Conservation (phyloP, 1,284 basidiomycete species). For the Flammula alnicola region DNA sequence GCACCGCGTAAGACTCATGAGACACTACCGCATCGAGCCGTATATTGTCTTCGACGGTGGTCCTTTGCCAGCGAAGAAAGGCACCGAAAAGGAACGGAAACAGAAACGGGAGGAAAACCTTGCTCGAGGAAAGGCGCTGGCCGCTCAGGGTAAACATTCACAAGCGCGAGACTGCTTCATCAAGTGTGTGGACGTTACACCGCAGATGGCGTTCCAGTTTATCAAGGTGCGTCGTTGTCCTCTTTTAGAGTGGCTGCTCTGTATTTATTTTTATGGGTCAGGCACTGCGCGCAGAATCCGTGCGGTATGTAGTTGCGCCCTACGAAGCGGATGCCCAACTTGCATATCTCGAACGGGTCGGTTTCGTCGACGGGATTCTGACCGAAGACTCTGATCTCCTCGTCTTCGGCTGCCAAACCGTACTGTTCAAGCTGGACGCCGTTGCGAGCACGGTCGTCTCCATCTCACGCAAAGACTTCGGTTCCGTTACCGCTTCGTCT, state of each 20-base stretch:
- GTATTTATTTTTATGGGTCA: slow-evolving; percentile 39
- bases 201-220: slow-evolving; percentile 96
- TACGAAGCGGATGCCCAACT: slow-evolving; percentile 99
- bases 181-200: slow-evolving; percentile 95
- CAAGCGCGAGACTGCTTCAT: slow-evolving; percentile 89
- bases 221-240: slow-evolving; percentile 75
- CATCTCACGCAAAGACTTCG: slow-evolving; percentile 82
- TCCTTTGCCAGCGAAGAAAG: slow-evolving; percentile 90
- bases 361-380: slow-evolving; percentile 90
- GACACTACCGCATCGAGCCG: slow-evolving; percentile 84
- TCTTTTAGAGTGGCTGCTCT: not conserved
- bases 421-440: slow-evolving; percentile 86
- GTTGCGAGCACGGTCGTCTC: slow-evolving; percentile 77
- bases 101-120: slow-evolving; percentile 71
- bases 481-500: slow-evolving; percentile 57
- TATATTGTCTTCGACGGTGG: slow-evolving; percentile 98
- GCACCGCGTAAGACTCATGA: slow-evolving; percentile 86
- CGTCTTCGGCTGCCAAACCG: slow-evolving; percentile 91
- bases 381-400: slow-evolving; percentile 99
- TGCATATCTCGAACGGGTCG: slow-evolving; percentile 86
- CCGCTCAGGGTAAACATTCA: slow-evolving; percentile 75
- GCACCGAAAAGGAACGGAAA: slow-evolving; percentile 86
- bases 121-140: slow-evolving; percentile 72
- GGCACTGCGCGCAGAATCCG: slow-evolving; percentile 81
- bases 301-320: slow-evolving; percentile 92